Evolutionary conservation across 257 asterid genomes (phyloP), one percentile per base, ranked within the genome.

Genomic region (Ehretia macrophylla): DNA sequence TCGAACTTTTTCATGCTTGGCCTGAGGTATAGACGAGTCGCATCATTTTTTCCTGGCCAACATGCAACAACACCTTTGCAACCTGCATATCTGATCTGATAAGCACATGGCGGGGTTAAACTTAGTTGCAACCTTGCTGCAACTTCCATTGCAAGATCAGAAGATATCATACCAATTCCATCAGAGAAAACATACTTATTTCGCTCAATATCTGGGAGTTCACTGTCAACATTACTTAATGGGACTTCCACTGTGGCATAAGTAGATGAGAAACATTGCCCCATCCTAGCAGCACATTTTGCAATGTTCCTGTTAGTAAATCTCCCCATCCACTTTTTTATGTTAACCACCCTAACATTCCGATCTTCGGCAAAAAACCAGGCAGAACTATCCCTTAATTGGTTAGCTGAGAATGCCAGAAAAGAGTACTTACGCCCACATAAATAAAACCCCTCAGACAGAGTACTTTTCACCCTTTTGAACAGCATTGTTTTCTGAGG

Each of bases 231-330:
- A 64, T 81, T 51, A 10, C 27, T 21, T 21, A 50, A 14, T 12
- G 85, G 88, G 64, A 89, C 95, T 62, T 80, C 77, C 21, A 89
- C 77, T n/a, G 99, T 89, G 20, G 96, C 96, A 69, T 86, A 89
- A 39, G 99, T 93, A 14, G 96, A 93, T 19, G 97, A 93, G 82
- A 89, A 89, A 79, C 97, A 93, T 54, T 80, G 95, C 4, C 99
- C 97, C 94, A 93, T 83, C 71, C 97, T 78, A 32, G 97, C 99
- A 53, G 95, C 95, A 75, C 86, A 93, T 68, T 86, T 93, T 16
- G 99, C 96, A 22, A 89, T 65, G 51, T 84, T 89, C 35, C 76
- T 65, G 62, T 80, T 21, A 0, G 81, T 53, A 56, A 93, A 93
- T 61, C 16, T 81, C 17, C 96, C 97, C 99, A 89, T 93, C 97